phyloP scores from a whole-genome alignment of 371 early-diverging fungal genomes.

The Encephalitozoon cuniculi region DNA sequence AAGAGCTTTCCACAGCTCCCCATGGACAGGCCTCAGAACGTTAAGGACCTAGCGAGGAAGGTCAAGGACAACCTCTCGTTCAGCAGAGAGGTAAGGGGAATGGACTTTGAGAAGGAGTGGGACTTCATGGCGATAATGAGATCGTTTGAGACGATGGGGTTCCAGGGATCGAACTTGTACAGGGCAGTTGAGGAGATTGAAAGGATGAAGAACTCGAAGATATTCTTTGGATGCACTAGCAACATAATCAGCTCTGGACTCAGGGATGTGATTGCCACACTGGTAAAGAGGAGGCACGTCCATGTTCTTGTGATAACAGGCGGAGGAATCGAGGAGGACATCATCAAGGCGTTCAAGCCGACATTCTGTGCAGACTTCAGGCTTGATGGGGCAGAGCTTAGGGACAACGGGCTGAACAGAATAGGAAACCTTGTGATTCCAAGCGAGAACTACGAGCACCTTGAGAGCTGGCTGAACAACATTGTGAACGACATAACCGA shows the following conservation, averaged over 20 bases:
- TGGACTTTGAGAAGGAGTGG: conserved; percentile 36
- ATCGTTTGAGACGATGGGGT: conserved; percentile 54
- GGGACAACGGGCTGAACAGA: conserved; percentile 83
- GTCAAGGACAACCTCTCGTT: conserved; percentile 27
- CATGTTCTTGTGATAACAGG: conserved; percentile 86
- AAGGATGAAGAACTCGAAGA: conserved; percentile 54
- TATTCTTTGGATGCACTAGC: conserved; percentile 68
- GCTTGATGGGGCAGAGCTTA: conserved; percentile 70
- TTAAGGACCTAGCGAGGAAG: conserved; percentile 8
- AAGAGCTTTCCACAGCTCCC: background rate
- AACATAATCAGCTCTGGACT: conserved; percentile 90
- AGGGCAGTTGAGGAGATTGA: conserved; percentile 58
- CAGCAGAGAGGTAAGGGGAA: conserved; percentile 33
- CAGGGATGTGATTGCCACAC: conserved; percentile 79
- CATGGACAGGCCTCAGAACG: background rate
- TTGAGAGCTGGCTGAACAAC: conserved; percentile 91
- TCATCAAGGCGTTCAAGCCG: conserved; percentile 87
- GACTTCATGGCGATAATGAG: conserved; percentile 38
- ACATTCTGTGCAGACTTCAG: conserved; percentile 78
- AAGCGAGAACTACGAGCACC: conserved; percentile 93
- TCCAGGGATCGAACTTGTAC: conserved; percentile 57
- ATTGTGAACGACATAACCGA: conserved; percentile 73
- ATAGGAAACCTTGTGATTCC: conserved; percentile 95
- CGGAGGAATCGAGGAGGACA: conserved; percentile 96
- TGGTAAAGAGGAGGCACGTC: conserved; percentile 70